Base-by-base conservation (phyloP, 2,329 filamentous ascomycete genomes). In the Alternaria arbusti region DNA sequence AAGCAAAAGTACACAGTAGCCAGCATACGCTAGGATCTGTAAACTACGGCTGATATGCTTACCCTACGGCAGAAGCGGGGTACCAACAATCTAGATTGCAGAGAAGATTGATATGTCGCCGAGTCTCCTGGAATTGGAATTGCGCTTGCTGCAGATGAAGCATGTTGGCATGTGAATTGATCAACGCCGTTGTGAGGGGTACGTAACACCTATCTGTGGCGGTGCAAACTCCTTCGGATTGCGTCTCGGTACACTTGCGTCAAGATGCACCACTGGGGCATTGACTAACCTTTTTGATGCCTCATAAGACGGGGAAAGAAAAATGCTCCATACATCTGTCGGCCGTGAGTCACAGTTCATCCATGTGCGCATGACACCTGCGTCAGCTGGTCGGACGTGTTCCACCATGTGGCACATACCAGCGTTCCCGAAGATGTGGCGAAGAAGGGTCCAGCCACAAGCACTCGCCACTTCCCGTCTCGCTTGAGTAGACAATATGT, bases 391-490 rank as follows among this genome's bases (percentile, higher is more conserved):
- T 25, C 23, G 40, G 51, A 36, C 30, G 59, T 65, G 46, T 55
- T 52, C 44, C 56, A 32, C 30, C 23, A 46, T 57, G 46, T 55
- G 54, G 59, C 60, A 63, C 55, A 51, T 28, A 56, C 59, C 40
- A 56, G 55, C 60, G 60, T 59, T 65, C 36, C 45, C 63, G 57
- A 51, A 57, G 59, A 49, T 65, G 63, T 65, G 63, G 63, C 63
- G 30, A 65, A 63, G 47, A 17, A 59, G 55, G 55, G 47, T 59
- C 49, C 54, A 59, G 55, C 60, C 60, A 63, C 60, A 59, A 15
- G 15, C 32, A 59, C 54, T 61, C 54, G 59, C 59, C 54, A 63
- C 60, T 47, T 52, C 47, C 50, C 59, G 28, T 45, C 44, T 63
- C 59, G 63, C 59, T 65, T 59, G 54, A 63, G 56, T 63, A 59